Evolutionary conservation across 768 basidiomycete genomes (phyloP).

Genomic region (Mycena rebaudengoi): DNA sequence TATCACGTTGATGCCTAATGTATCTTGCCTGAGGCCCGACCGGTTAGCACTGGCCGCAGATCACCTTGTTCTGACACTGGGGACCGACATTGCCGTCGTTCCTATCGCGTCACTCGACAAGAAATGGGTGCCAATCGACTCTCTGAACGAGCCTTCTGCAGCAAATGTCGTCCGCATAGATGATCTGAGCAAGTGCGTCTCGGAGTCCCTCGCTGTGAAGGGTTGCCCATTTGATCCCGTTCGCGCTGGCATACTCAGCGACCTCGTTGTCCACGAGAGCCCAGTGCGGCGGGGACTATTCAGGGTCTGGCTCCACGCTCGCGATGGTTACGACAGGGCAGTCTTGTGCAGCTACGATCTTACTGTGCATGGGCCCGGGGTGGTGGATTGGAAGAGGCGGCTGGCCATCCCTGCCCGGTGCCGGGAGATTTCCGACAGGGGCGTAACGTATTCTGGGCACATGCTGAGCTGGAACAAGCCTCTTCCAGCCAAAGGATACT

Average conservation of each 20-base stretch:
- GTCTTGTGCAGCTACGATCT: neutral
- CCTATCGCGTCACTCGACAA: neutral
- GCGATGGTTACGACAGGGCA: too few relatives aligned
- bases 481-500: too few relatives aligned
- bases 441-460: too few relatives aligned
- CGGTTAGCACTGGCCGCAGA: neutral
- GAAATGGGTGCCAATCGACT: neutral
- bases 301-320: neutral
- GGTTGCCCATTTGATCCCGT: too few relatives aligned
- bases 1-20: neutral
- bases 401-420: too few relatives aligned
- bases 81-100: neutral
- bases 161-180: neutral
- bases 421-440: too few relatives aligned
- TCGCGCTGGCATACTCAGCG: too few relatives aligned
- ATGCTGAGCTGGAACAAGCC: too few relatives aligned
- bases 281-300: neutral
- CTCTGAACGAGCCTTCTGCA: neutral
- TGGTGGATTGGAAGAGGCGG: neutral
- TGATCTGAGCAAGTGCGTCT: neutral
- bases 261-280: neutral
- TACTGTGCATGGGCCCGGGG: too few relatives aligned
- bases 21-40: too few relatives aligned
- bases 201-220: neutral
- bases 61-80: neutral